Base-by-base conservation (phyloP, 768 basidiomycete species). In the Podaxis sp. region DNA sequence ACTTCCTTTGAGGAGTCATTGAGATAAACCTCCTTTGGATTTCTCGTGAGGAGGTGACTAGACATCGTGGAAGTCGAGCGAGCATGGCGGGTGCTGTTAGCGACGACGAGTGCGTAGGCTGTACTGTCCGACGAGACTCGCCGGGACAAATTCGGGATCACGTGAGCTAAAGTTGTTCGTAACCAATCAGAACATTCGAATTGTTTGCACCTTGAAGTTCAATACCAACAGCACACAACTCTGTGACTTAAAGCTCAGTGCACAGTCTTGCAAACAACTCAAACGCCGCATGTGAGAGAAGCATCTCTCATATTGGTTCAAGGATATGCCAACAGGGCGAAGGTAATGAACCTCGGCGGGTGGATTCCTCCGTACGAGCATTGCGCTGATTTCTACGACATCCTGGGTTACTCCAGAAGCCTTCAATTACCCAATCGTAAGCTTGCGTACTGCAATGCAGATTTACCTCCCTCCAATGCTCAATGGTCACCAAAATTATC, bases 1-100 rank as follows among this genome's bases (percentile, higher is more conserved):
- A 96, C 68, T 77, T 75, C 68, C 84, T 81, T 17, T 80, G 66
- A 33, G 71, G 65, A 6, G 83, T 79, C 0, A 75, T 74, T 7
- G 82, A 82, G 46, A 85, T 68, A 24, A 73, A 68, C 43, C 83
- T 73, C 56, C 73, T 71, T 57, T 68, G 51, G 24, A 60, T 63
- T 41, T 66, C 46, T 25, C 49, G 52, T 24, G 68, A 65, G 36
- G 66, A 66, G 25, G 67, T 66, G 60, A 71, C 67, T 33, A 79
- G 64, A 51, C 68, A 71, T 66, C 70, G 70, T 33, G 77, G 67
- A 61, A 79, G 65, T 66, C 74, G 72, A 54, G 73, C 67, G 57
- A 77, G 63, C 77, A 78, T 77, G 62, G 25, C 47, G 40, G 38
- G 40, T 3, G 55, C 19, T 49, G 25, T 57, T 53, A 59, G 57